Conservation (phyloP, 2,329 filamentous ascomycete species). For the Clonostachys rosea region DNA sequence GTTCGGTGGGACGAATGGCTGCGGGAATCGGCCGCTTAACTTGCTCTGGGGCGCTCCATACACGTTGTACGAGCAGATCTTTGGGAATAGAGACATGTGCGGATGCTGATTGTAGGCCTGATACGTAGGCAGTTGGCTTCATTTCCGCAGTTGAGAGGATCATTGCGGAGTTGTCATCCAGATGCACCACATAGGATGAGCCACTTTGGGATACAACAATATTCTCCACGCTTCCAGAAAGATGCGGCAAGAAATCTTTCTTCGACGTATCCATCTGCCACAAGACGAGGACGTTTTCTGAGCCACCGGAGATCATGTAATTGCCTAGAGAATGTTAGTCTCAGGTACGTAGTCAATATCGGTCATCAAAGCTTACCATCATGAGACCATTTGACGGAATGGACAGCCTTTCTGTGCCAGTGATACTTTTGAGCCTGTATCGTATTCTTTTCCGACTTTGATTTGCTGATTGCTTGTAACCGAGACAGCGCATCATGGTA, state of each 20-base stretch:
- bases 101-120: conserved; percentile 69
- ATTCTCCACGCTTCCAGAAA: conserved; percentile 79
- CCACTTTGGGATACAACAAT: conserved; percentile 77
- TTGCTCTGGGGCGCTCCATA: conserved; percentile 37
- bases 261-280: conserved; percentile 91
- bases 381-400: conserved; percentile 82
- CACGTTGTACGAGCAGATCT: conserved; percentile 46
- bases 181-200: conserved; percentile 75
- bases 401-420: conserved; percentile 86
- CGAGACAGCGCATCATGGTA: conserved; percentile 70
- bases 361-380: conserved; percentile 58
- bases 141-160: conserved; percentile 87
- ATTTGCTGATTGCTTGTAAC: conserved; percentile 38
- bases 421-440: conserved; percentile 66
- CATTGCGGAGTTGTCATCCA: conserved; percentile 91
- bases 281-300: conserved; percentile 81
- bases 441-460: conserved; percentile 37
- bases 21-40: conserved; percentile 51
- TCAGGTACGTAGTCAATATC: neutral
- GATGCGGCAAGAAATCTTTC: conserved; percentile 82
- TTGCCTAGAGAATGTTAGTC: conserved; percentile 56
- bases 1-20: conserved; percentile 54
- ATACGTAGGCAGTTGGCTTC: conserved; percentile 76
- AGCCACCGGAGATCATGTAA: conserved; percentile 89
- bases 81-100: conserved; percentile 44